Conservation (phyloP, 345 rosid genomes). For the Citrus australasica region DNA sequence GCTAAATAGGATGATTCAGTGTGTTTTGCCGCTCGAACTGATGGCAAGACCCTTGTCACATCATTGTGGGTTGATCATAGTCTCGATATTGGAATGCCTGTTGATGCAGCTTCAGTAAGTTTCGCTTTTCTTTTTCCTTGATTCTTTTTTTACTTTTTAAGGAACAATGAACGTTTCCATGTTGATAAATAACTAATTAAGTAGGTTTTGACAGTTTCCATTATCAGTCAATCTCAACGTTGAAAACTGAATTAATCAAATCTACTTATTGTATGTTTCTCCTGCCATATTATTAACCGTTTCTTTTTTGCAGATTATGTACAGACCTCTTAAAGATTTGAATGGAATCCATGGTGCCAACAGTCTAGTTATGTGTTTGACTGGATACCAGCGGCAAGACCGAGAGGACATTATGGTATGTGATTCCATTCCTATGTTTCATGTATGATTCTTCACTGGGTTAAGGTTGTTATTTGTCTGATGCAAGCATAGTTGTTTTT, state of each 20-base stretch:
- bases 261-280: not conserved
- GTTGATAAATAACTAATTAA: not conserved
- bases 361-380: constrained; percentile 64
- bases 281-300: not conserved
- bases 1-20: constrained; percentile 68
- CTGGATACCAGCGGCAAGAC: constrained; percentile 90
- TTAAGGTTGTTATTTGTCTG: constrained; percentile 2
- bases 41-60: constrained; percentile 68
- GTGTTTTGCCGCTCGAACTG: constrained; percentile 68
- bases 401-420: constrained; percentile 89
- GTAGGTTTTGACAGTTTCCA: not conserved
- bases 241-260: not conserved
- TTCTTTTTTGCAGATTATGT: constrained; percentile 55
- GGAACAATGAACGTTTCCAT: not conserved
- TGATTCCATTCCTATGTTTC: not conserved
- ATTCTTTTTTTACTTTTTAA: not conserved
- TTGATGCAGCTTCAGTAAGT: constrained; percentile 69
- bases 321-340: constrained; percentile 69
- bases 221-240: not conserved
- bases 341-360: constrained; percentile 80
- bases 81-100: constrained; percentile 60
- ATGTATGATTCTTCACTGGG: not conserved
- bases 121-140: not conserved
- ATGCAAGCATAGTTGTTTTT: not conserved
- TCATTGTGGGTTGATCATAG: constrained; percentile 87